These are phyloP conservation scores for Onygena corvina DNA, from an alignment of 2,329 filamentous ascomycete genomes.

Conservation along the genomic window DNA sequence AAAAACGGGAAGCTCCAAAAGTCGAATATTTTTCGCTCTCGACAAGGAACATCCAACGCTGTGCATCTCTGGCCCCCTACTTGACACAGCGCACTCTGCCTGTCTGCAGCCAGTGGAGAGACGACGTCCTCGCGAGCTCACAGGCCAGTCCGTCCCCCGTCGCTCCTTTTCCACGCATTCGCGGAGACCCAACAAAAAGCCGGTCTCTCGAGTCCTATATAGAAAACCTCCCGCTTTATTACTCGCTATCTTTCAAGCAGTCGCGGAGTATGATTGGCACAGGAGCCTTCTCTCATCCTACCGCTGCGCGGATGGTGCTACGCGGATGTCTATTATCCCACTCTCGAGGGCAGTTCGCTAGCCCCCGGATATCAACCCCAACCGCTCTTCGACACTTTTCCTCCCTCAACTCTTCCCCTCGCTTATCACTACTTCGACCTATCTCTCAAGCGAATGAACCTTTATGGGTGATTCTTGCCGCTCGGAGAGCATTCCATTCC, in stretches of 20 bases:
- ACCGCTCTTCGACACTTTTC: constrained; percentile 18
- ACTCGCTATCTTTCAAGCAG: not conserved
- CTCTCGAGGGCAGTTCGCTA: constrained; percentile 21
- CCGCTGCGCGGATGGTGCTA: constrained; percentile 28
- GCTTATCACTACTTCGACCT: constrained; percentile 23
- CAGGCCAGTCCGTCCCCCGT: no score
- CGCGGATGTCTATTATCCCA: constrained; percentile 25
- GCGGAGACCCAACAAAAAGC: no score
- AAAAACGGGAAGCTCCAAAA: constrained; percentile 3
- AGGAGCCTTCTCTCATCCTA: constrained; percentile 24
- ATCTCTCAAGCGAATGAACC: constrained; percentile 14
- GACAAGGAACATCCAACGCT: no score
- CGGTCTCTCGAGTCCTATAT: no score
- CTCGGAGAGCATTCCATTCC: constrained; percentile 30
- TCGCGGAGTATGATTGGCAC: constrained; percentile 31
- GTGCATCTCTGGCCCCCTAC: no score
- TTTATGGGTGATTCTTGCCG: constrained; percentile 26
- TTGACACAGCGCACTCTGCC: not conserved
- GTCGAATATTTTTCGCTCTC: not conserved
- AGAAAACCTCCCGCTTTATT: no score
- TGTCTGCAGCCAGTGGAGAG: not conserved
- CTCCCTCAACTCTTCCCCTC: constrained; percentile 21
- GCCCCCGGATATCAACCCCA: constrained; percentile 27
- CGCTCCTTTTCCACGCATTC: no score
- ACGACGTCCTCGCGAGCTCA: no score